Percentiles rank a stretch among this genome's conserved stretches.
Evolutionary conservation across 1,284 basidiomycete species (phyloP).

Genomic region (Marasmius oreades): DNA sequence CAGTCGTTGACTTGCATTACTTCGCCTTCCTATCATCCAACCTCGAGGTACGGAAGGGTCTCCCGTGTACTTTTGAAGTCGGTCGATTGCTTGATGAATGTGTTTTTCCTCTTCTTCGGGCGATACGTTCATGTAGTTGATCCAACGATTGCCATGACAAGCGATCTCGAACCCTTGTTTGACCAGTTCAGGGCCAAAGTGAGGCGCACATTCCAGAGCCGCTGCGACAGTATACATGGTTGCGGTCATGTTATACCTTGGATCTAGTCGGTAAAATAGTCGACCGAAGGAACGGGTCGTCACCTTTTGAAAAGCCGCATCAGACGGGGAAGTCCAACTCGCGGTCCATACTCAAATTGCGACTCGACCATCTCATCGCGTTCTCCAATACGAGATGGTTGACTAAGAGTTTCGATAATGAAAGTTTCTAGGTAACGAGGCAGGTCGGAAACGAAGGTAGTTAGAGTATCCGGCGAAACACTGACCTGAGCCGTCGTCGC

Average conservation of each 20-base stretch:
- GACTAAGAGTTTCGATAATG: constrained; percentile 3
- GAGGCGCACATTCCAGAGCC: constrained; percentile 3
- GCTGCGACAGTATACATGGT: constrained; percentile 7
- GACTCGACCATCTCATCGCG: constrained; percentile 2
- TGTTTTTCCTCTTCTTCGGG: constrained; percentile 7
- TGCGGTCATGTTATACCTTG: constrained; percentile 3
- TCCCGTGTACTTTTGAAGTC: constrained; percentile 4
- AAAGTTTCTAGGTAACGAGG: not conserved
- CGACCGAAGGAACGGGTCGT: not conserved
- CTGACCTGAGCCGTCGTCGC: constrained; percentile 6
- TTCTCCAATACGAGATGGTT: constrained; percentile 6
- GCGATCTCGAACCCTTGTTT: constrained; percentile 6
- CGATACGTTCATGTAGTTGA: constrained; percentile 5
- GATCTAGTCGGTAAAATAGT: not conserved
- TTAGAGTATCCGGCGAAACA: no score
- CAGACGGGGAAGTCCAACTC: not conserved
- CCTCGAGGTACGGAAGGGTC: constrained; percentile 3
- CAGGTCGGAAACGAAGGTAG: not conserved
- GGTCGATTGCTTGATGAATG: constrained; percentile 7
- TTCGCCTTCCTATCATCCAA: constrained; percentile 9
- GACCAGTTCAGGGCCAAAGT: constrained; percentile 3
- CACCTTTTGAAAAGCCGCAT: constrained; percentile 7
- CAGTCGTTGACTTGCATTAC: constrained; percentile 7
- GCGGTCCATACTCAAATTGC: constrained; percentile 1
- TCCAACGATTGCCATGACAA: constrained; percentile 7